These are phyloP conservation scores for Brassica hybrid DNA, from an alignment of 441 rosid species.

Conservation along the genomic window DNA sequence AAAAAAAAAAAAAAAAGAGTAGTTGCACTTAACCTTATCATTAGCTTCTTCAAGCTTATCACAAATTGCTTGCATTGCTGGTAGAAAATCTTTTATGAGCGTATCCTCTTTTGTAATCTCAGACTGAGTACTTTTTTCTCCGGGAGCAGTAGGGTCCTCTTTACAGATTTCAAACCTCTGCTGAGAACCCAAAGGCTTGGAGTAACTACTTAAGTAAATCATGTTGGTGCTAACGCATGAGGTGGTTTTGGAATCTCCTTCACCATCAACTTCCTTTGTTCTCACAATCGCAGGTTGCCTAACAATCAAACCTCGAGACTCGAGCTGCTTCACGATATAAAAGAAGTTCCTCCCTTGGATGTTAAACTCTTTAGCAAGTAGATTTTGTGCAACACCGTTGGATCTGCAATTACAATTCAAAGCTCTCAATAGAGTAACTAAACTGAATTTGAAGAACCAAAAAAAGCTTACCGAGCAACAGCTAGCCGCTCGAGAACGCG, in stretches of 20 bases:
- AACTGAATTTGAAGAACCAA: not conserved
- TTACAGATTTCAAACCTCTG: slow-evolving; percentile 78
- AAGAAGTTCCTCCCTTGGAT: slow-evolving; percentile 75
- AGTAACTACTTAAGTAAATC: slow-evolving; percentile 58
- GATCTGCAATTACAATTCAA: slow-evolving; percentile 50
- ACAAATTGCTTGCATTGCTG: slow-evolving; percentile 85
- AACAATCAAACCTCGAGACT: slow-evolving; percentile 76
- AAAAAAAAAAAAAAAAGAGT: not conserved
- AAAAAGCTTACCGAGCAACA: slow-evolving; percentile 56
- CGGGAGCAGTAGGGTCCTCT: slow-evolving; percentile 49
- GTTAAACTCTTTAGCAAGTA: slow-evolving; percentile 77
- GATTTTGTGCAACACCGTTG: slow-evolving; percentile 78
- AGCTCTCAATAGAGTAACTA: not conserved
- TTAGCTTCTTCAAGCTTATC: slow-evolving; percentile 83
- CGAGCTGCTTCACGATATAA: slow-evolving; percentile 72
- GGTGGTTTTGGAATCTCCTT: slow-evolving; percentile 70
- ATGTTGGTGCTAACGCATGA: slow-evolving; percentile 62
- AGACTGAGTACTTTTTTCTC: slow-evolving; percentile 51
- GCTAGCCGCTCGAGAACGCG: slow-evolving; percentile 80
- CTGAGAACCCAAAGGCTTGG: slow-evolving; percentile 78
- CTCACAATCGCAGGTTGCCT: slow-evolving; percentile 78
- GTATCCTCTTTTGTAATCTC: slow-evolving; percentile 64
- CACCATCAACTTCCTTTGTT: slow-evolving; percentile 65
- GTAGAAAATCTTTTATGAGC: slow-evolving; percentile 74
- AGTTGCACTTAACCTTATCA: slow-evolving; percentile 78